Evolutionary conservation across 306 rosid species (phyloP).

Genomic region (Ormosia emarginata): DNA sequence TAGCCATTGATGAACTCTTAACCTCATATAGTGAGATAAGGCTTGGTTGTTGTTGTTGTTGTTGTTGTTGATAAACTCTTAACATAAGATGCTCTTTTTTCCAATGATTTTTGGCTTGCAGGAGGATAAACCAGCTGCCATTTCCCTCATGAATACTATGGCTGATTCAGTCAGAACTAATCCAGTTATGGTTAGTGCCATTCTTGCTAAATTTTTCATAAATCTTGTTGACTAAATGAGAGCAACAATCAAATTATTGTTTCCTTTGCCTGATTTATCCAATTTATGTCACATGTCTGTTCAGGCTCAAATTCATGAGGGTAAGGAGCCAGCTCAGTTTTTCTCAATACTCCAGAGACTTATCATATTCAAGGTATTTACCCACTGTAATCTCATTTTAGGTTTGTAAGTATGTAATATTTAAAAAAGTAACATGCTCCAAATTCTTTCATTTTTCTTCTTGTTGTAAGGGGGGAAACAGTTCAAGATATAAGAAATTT

Average conservation of each 20-base stretch:
- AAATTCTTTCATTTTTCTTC: not conserved
- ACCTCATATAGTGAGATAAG: not conserved
- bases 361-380: conserved; percentile 68
- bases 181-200: conserved; percentile 67
- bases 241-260: not conserved
- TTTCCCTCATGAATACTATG: conserved; percentile 52
- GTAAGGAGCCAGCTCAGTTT: conserved; percentile 83
- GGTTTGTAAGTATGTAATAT: conserved; percentile 1
- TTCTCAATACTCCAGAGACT: conserved; percentile 67
- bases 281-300: conserved; percentile 22
- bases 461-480: conserved; percentile 72
- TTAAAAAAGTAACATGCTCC: conserved; percentile 4
- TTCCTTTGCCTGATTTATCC: conserved; percentile 5
- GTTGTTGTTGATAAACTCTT: not conserved
- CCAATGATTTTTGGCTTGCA: conserved; percentile 33
- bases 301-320: conserved; percentile 77
- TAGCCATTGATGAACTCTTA: not conserved
- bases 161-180: conserved; percentile 53
- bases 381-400: conserved; percentile 16
- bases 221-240: not conserved
- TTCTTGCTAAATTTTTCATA: conserved; percentile 15
- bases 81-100: not conserved
- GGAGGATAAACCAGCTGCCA: conserved; percentile 69
- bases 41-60: not conserved
- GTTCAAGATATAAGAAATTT: conserved; percentile 57